Evolutionary conservation across 805 yeast species (phyloP).

Genomic region (Zygosaccharomyces gambellarensis): DNA sequence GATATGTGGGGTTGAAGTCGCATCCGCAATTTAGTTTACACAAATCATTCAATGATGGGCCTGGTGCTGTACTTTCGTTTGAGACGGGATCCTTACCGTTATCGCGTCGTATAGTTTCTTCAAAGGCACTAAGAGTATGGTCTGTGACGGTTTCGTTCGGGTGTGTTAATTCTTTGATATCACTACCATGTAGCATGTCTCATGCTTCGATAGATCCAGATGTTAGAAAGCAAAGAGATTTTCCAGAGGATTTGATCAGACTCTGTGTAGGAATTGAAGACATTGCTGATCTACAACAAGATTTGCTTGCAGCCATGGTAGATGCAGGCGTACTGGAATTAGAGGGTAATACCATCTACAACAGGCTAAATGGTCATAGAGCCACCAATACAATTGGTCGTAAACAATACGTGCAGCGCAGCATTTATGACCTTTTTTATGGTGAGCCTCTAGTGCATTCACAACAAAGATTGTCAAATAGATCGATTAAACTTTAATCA

Average conservation of each 20-base stretch:
- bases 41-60: conserved; percentile 69
- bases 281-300: conserved; percentile 73
- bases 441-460: conserved; percentile 11
- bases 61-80: conserved; percentile 84
- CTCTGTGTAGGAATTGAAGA: conserved; percentile 90
- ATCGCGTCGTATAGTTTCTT: conserved; percentile 69
- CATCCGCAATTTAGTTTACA: conserved; percentile 84
- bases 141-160: conserved; percentile 93
- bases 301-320: conserved; percentile 64
- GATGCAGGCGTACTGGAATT: conserved; percentile 54
- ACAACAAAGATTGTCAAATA: conserved; percentile 9
- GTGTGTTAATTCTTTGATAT: conserved; percentile 84
- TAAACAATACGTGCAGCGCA: conserved; percentile 11
- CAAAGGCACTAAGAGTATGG: conserved; percentile 56
- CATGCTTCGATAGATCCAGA: conserved; percentile 94
- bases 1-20: conserved; percentile 78
- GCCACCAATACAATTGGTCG: conserved; percentile 22
- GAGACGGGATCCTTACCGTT: conserved; percentile 73
- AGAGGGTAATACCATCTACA: conserved; percentile 28
- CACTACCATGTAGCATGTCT: conserved; percentile 93
- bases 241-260: conserved; percentile 89
- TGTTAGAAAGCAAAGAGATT: conserved; percentile 78
- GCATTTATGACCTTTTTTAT: conserved; percentile 25
- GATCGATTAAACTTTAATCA: conserved; percentile 8
- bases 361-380: conserved; percentile 18